Base-by-base conservation (phyloP, 2,329 filamentous ascomycete species). In the Monilinia polystroma region DNA sequence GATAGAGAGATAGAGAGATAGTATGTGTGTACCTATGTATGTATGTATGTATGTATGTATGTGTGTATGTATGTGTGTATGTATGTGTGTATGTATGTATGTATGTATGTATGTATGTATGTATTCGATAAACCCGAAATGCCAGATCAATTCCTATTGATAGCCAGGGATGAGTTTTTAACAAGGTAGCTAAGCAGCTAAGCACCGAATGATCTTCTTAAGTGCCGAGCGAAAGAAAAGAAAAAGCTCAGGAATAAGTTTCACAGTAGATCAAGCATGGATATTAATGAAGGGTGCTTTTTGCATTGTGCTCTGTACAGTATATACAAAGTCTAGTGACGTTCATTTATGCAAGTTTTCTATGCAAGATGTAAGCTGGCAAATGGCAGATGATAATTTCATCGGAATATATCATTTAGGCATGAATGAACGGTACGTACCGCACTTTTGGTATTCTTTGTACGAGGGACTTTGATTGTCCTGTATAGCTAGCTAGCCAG, bases 281-380 rank as follows among this genome's bases (percentile, higher is more conserved):
- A 45, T 41, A 18, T 52, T 41, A 45, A 41, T 38, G 29, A 53
- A 43, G 54, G 47, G 38, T 26, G 32, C 29, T 58, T 56, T 35
- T 32, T 47, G 18, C 12, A 45, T 18, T 26, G 20, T 29, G 49
- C 43, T 29, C 29, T 29, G 29, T 29, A 29, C 8, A 35, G 14
- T 59, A 59, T 20, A 14, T 26, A n/a, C 54, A 59, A 65, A 57
- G 63, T 49, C 47, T 58, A 32, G 53, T 58, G 52, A 51, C 35
- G 54, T 43, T 59, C 29, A 59, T 65, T 65, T 65, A 59, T 65
- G 54, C 63, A 65, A 58, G 63, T 29, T 58, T 43, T 43, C 14
- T 64, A 62, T 52, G 47, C 59, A 38, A 63, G 29, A 63, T 63
- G 59, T 38, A 63, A 20, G 59, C n/a, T 60, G 58, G 29, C 45